phyloP scores from a whole-genome alignment of 2,329 filamentous ascomycete genomes.

The Monosporascus cannonballus region DNA sequence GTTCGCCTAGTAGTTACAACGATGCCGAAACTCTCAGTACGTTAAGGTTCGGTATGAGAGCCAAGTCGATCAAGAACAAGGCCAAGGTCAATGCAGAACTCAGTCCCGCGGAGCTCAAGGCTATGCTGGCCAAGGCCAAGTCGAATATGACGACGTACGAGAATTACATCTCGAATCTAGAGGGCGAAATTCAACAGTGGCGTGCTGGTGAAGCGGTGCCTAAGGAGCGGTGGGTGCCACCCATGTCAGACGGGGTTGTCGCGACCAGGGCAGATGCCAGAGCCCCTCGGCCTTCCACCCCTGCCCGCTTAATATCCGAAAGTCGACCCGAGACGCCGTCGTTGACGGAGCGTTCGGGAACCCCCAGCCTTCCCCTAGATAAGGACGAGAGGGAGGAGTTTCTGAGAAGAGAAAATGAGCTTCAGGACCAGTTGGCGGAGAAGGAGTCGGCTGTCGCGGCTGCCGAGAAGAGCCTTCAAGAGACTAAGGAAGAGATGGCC shows the following conservation, averaged over 20 bases:
- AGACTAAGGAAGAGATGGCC: conserved; percentile 78
- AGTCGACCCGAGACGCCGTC: conserved; percentile 56
- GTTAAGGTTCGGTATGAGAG: conserved; percentile 87
- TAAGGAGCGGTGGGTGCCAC: conserved; percentile 77
- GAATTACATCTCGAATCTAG: conserved; percentile 74
- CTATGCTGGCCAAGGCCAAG: conserved; percentile 86
- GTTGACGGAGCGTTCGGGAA: conserved; percentile 76
- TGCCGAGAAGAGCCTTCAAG: conserved; percentile 73
- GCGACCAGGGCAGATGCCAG: conserved; percentile 38
- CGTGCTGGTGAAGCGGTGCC: conserved; percentile 82
- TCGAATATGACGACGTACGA: conserved; percentile 85
- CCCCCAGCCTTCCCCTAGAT: conserved; percentile 80
- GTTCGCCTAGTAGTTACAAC: conserved; percentile 98
- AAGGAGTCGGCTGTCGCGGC: conserved; percentile 77
- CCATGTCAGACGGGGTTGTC: conserved; percentile 49
- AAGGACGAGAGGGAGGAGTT: conserved; percentile 98
- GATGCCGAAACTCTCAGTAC: conserved; percentile 91
- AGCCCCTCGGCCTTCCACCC: conserved; percentile 47
- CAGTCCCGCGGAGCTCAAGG: conserved; percentile 91
- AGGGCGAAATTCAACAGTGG: conserved; percentile 83
- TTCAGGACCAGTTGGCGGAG: conserved; percentile 94
- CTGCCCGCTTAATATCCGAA: conserved; percentile 46
- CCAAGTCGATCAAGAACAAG: conserved; percentile 99
- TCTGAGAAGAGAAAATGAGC: conserved; percentile 86
- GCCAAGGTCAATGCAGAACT: conserved; percentile 99